A percentile compares a stretch with the other conserved stretches of the same genome.
phyloP scores from a whole-genome alignment of 768 basidiomycete genomes.

The Candolleomyces efflorescens region DNA sequence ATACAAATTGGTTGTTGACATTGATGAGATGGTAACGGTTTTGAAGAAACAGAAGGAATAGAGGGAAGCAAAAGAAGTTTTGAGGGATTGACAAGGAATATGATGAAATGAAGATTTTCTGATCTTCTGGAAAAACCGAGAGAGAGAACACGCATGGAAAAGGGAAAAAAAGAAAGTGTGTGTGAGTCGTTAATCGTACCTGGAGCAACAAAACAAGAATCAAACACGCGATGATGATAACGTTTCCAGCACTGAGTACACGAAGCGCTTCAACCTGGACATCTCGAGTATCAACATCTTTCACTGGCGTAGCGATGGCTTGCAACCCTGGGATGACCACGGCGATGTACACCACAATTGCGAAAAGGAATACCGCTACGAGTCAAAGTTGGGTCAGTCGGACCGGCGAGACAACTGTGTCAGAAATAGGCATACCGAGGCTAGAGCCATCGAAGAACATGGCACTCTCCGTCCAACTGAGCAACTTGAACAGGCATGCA shows the following conservation, averaged over 20 bases:
- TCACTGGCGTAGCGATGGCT: slow-evolving; percentile 62
- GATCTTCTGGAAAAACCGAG: too few species aligned
- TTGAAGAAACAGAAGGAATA: slow-evolving; percentile 1
- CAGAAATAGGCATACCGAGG: slow-evolving; percentile 47
- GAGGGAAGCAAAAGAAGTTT: slow-evolving; percentile 9
- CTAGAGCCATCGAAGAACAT: slow-evolving; percentile 93
- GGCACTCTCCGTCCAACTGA: slow-evolving; percentile 89
- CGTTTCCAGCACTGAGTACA: slow-evolving; percentile 82
- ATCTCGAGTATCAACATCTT: slow-evolving; percentile 47
- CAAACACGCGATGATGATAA: slow-evolving; percentile 71
- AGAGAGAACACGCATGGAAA: too few species aligned
- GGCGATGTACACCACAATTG: slow-evolving; percentile 73
- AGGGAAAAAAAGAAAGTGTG: too few species aligned
- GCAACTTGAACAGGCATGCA: slow-evolving; percentile 73
- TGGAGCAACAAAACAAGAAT: slow-evolving; percentile 65
- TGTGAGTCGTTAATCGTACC: slow-evolving; percentile 35
- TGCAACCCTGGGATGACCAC: slow-evolving; percentile 78
- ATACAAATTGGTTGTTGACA: background rate
- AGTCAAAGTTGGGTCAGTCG: background rate
- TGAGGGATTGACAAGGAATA: background rate
- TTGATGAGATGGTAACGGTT: background rate
- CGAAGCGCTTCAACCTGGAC: slow-evolving; percentile 78
- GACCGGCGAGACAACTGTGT: background rate
- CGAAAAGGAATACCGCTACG: slow-evolving; percentile 71
- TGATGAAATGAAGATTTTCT: too few species aligned